Evolutionary conservation across 305 asterid genomes (phyloP).

Genomic region (Withania somnifera): DNA sequence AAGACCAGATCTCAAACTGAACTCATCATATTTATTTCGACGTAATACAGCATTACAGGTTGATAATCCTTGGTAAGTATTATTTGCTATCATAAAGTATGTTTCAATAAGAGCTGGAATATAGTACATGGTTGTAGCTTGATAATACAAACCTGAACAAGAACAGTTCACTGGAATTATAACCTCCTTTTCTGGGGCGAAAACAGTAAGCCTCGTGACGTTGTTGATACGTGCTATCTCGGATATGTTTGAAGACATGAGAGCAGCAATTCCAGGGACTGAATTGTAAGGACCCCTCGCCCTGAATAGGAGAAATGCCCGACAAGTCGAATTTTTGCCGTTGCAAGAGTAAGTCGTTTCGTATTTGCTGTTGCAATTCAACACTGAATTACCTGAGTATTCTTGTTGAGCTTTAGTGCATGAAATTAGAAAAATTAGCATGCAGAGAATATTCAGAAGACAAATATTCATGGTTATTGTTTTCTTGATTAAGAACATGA

Average conservation of each 20-base stretch:
- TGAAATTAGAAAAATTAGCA: slow-evolving; percentile 11
- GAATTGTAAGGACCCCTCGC: slow-evolving; percentile 34
- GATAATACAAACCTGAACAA: slow-evolving; percentile 29
- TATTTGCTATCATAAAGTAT: slow-evolving; percentile 32
- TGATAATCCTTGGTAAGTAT: slow-evolving; percentile 44
- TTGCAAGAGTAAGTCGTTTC: slow-evolving; percentile 26
- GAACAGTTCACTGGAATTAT: slow-evolving; percentile 45
- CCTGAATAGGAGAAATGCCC: slow-evolving; percentile 43
- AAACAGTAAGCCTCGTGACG: slow-evolving; percentile 14
- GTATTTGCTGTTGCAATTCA: slow-evolving; percentile 12
- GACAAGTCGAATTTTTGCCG: slow-evolving; percentile 25
- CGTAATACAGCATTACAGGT: slow-evolving; percentile 25
- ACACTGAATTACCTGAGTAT: slow-evolving; percentile 27
- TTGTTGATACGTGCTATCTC: slow-evolving; percentile 34
- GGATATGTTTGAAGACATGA: slow-evolving; percentile 27
- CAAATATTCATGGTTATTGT: slow-evolving; percentile 19
- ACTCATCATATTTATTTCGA: slow-evolving; percentile 9
- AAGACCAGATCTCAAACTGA: slow-evolving; percentile 13
- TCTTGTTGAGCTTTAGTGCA: slow-evolving; percentile 30
- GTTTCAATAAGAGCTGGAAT: slow-evolving; percentile 11
- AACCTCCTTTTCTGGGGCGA: slow-evolving; percentile 27
- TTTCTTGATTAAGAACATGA: neutral
- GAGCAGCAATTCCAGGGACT: slow-evolving; percentile 30
- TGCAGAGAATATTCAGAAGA: slow-evolving; percentile 4
- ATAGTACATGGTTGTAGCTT: slow-evolving; percentile 26